Base-by-base conservation (phyloP, 2,329 filamentous ascomycete species). In the Trichoderma sp. region DNA sequence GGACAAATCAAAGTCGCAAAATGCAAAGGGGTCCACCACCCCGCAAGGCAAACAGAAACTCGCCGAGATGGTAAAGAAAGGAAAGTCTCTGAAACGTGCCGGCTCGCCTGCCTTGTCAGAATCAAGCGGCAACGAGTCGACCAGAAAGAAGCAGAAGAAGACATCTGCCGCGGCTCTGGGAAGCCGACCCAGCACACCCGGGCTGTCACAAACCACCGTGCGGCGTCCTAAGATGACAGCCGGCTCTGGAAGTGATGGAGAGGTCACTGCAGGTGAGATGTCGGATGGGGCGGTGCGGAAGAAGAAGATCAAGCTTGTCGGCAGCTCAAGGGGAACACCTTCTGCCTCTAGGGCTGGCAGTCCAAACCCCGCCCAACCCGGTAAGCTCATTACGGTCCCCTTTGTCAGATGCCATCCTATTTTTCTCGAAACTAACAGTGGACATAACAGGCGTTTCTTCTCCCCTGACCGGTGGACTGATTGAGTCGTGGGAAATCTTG, bases 51-150 rank as follows among this genome's bases (percentile, higher is more conserved):
- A 85, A 74, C 81, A 80, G 64, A 80, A 81, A 66, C 74, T 78
- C 12, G 76, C 78, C 27, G 72, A 77, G 15, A 27, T 64, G 7
- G 60, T 68, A 0, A 87, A 86, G 77, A 87, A 87, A 76, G 78
- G 79, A 73, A 89, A 88, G 74, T 84, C 84, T 35, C 86, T 94
- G 63, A 97, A 97, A 81, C 89, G 94, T 34, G 86, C 92, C 35
- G 93, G 93, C 19, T 97, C 93, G 17, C 93, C 94, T 3, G 91
- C 94, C 71, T 84, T 92, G 35, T 97, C 93, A 2, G 94, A 98
- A 76, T 93, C 93, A 10, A 97, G 93, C 76, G 94, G 93, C 64
- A 96, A 94, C 73, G 94, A 98, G 77, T 94, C 92, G 0, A 88
- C 89, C 27, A 90, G 95, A 80, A 92, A 92, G 81, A 87, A 86